Base-by-base conservation (phyloP, 2,329 filamentous ascomycete species). In the Alternaria alternata region DNA sequence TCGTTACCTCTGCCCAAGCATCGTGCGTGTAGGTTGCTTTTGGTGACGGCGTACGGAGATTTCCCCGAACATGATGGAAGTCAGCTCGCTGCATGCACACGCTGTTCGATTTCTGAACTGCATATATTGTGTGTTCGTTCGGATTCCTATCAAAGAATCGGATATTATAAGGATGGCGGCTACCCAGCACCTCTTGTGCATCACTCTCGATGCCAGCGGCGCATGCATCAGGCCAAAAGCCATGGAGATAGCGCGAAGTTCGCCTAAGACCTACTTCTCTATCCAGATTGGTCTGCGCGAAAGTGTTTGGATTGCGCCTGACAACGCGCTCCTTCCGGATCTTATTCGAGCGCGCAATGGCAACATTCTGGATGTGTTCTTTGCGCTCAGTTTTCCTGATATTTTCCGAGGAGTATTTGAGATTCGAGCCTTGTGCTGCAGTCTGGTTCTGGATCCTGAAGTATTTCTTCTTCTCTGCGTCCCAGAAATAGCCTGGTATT, bases 401-500 rank as follows among this genome's bases (percentile, higher is more conserved):
- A 48, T 81, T 82, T 11, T 77, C 70, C 14, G 71, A 66, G 0
- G 80, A 77, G 65, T 84, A 82, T 58, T 80, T 81, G 64, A 42
- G 66, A 49, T 61, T 62, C 4, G 57, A 78, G 67, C 36, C 76
- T 71, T 51, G 70, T 53, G 72, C 79, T 14, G 66, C 63, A 7
- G 49, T 76, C 28, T 79, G 73, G 16, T 75, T 73, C 53, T 79
- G 76, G 22, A 85, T 80, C 38, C 77, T 78, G 75, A 85, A 85
- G 68, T 85, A 85, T 60, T 83, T 84, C 51, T 77, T 75, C 70
- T 82, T 84, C 39, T 81, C 80, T 34, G 70, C 64, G 62, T 85
- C 81, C 62, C 74, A 84, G 66, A 83, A 83, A 61, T 79, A 83
- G 34, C 83, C 83, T 4, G 82, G 82, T n/a, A 84, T 78, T 36